A percentile compares a stretch with the other conserved stretches of the same genome.
Conservation (phyloP, 805 yeast species). For the Sugiyamaella marilandica region DNA sequence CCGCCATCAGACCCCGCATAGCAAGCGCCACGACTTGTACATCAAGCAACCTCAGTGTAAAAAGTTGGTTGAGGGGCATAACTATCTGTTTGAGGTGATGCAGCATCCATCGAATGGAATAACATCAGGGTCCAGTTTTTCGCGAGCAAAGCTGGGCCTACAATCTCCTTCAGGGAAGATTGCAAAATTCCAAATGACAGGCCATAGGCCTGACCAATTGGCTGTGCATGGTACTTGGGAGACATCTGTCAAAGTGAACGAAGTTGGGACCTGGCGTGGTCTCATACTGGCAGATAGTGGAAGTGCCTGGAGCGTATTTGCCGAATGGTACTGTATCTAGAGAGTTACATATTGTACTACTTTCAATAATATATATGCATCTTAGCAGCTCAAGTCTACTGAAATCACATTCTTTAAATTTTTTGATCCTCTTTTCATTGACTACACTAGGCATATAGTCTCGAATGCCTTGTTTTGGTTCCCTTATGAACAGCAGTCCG, state of each 20-base stretch:
- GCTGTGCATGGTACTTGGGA: conserved; percentile 45
- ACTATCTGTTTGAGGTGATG: conserved; percentile 59
- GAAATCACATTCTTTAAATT: no score
- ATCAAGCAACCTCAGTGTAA: conserved; percentile 79
- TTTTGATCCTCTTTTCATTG: background rate
- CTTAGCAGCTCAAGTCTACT: background rate
- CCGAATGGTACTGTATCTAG: conserved; percentile 74
- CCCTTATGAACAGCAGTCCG: background rate
- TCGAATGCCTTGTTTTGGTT: background rate
- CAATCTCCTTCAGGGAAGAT: conserved; percentile 85
- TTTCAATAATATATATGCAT: background rate
- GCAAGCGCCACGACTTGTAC: conserved; percentile 70
- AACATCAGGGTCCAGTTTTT: conserved; percentile 35
- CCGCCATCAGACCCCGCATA: conserved; percentile 65
- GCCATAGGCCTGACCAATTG: conserved; percentile 13
- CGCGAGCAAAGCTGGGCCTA: conserved; percentile 56
- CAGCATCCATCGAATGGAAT: conserved; percentile 59
- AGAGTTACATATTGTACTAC: background rate
- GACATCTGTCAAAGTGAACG: conserved; percentile 55
- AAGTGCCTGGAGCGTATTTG: conserved; percentile 79
- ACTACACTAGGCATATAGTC: background rate
- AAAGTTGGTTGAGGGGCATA: conserved; percentile 49
- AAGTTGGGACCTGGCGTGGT: conserved; percentile 78
- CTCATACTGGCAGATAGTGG: conserved; percentile 74
- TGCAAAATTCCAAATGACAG: conserved; percentile 50